A percentile compares a stretch with the other conserved stretches of the same genome.
Conservation (phyloP, 345 rosid species). For the Adansonia digitata region DNA sequence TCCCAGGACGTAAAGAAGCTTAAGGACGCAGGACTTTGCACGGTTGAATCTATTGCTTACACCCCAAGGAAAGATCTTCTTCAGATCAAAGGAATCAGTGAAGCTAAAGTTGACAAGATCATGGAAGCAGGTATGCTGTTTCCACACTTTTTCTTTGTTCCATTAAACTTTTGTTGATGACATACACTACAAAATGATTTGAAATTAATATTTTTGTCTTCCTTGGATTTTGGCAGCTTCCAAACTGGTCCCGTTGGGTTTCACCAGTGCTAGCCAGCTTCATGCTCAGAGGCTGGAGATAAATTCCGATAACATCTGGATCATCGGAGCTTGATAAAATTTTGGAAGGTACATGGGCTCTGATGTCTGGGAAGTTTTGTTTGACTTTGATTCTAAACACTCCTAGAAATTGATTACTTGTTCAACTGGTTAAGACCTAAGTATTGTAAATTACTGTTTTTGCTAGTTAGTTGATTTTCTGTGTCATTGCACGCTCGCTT, state of each 20-base stretch:
- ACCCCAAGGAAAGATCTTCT: conserved; percentile 95
- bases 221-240: conserved; percentile 53
- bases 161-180: background rate
- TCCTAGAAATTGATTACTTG: background rate
- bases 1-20: conserved; percentile 85
- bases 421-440: background rate
- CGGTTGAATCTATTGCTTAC: conserved; percentile 86
- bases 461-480: background rate
- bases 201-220: conserved; percentile 5
- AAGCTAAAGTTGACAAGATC: conserved; percentile 92
- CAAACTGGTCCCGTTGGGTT: conserved; percentile 86
- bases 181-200: background rate
- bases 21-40: conserved; percentile 89
- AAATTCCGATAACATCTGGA: conserved; percentile 93
- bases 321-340: conserved; percentile 91
- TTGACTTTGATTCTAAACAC: background rate
- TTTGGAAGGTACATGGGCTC: conserved; percentile 59
- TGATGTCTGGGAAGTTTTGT: background rate
- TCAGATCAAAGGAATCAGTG: conserved; percentile 76
- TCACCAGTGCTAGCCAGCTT: conserved; percentile 91
- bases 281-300: conserved; percentile 94
- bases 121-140: conserved; percentile 74
- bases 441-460: background rate
- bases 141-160: background rate
- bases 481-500: conserved; percentile 11